Conservation (phyloP, 768 basidiomycete genomes). For the Favolaschia claudopus region DNA sequence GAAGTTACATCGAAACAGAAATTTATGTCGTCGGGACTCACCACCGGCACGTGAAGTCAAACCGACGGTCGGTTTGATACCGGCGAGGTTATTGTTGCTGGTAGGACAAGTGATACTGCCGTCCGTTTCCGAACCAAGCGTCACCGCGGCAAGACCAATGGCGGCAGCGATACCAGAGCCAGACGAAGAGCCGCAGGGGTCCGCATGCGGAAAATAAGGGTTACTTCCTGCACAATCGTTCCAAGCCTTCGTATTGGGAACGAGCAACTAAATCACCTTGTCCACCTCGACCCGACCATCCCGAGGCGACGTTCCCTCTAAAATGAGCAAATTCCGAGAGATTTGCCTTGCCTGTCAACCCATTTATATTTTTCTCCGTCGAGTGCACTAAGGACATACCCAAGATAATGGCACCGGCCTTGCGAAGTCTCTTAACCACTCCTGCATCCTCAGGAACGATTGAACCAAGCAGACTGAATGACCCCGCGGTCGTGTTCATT, state of each 20-base stretch:
- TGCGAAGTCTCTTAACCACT: constrained; percentile 50
- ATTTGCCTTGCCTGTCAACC: constrained; percentile 58
- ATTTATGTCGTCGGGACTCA: constrained; percentile 25
- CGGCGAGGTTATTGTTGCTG: constrained; percentile 60
- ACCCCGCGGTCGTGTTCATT: constrained; percentile 56
- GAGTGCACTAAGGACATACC: constrained; percentile 33
- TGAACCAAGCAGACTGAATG: constrained; percentile 49
- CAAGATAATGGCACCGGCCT: constrained; percentile 54
- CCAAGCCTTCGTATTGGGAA: too few species aligned
- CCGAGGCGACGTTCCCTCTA: constrained; percentile 53
- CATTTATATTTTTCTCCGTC: neutral
- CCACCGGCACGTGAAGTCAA: constrained; percentile 68
- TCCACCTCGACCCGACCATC: constrained; percentile 67
- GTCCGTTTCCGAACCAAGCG: constrained; percentile 59
- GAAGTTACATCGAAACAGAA: neutral
- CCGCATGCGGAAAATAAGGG: constrained; percentile 58
- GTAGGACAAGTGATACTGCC: constrained; percentile 64
- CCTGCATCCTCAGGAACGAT: constrained; percentile 55
- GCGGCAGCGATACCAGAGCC: constrained; percentile 64
- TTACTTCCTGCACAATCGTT: constrained; percentile 43
- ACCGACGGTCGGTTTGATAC: constrained; percentile 68
- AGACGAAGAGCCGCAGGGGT: constrained; percentile 66
- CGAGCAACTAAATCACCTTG: too few species aligned
- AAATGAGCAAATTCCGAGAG: constrained; percentile 63
- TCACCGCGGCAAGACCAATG: constrained; percentile 58